Conservation (phyloP, 768 basidiomycete species). For the Hemileccinum rubropunctum region DNA sequence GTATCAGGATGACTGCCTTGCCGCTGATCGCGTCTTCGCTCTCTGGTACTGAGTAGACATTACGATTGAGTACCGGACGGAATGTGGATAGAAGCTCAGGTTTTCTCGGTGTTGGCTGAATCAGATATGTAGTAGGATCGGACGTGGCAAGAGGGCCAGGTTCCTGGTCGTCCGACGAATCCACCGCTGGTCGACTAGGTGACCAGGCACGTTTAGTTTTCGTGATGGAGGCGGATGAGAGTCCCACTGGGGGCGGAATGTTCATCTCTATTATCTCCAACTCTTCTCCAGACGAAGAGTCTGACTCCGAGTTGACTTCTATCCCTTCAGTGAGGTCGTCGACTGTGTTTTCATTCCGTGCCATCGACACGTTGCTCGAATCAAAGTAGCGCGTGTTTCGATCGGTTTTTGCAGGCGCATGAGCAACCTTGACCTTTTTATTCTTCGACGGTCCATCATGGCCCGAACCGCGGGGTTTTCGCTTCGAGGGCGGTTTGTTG, state of each 20-base stretch:
- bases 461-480: conserved; percentile 37
- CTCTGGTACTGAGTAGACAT: conserved; percentile 21
- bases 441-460: conserved; percentile 19
- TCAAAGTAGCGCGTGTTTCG: conserved; percentile 34
- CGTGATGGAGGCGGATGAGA: conserved; percentile 14
- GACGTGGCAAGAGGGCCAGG: conserved; percentile 14
- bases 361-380: conserved; percentile 20
- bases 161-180: conserved; percentile 50
- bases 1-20: conserved; percentile 38
- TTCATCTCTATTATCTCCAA: conserved; percentile 14
- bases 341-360: conserved; percentile 13
- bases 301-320: conserved; percentile 33
- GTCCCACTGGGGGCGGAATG: conserved; percentile 10
- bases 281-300: conserved; percentile 28
- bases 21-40: background rate
- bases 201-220: conserved; percentile 49
- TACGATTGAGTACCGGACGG: conserved; percentile 41
- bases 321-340: conserved; percentile 35
- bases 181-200: conserved; percentile 48
- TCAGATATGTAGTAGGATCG: background rate
- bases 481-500: conserved; percentile 40
- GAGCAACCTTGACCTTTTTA: conserved; percentile 30
- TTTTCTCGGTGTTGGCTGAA: conserved; percentile 1
- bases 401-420: conserved; percentile 20
- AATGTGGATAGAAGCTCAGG: conserved; percentile 47